Evolutionary conservation across 129 eudicot species (phyloP), one percentile per base, ranked within the genome.

Genomic region (Escallonia rubra): DNA sequence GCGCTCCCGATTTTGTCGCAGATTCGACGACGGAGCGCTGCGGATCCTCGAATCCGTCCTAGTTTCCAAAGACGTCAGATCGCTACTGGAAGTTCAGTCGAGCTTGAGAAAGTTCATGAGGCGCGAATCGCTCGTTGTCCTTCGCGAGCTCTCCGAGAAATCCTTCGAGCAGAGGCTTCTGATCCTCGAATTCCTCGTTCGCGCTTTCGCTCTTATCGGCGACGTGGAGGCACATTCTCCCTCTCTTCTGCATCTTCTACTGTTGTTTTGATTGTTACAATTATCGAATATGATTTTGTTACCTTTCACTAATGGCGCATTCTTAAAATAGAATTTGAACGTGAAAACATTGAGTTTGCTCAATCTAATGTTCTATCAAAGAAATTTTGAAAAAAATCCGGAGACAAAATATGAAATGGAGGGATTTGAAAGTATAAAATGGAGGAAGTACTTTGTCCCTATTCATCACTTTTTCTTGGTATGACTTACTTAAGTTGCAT

Each of bases 171-270:
- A 81, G 39, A 86, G 85, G 86, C 90, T 91, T 66, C 55, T 67
- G 49, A 60, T 90, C 41, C 60, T 83, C 9, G 97, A 88, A 3
- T 91, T 91, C 57, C 64, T 83, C 41, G 81, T 88, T 83, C 89
- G 80, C 23, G 85, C 86, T 59, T 88, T 83, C 13, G 89, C 94
- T 47, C 60, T 83, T 38, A 63, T 74, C 59, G 87, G 82, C 42
- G 98, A 91, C 55, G 73, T 76, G 34, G 91, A 88, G 98, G 96
- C 41, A 70, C 8, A 54, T 53, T 1, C 57, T 61, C 58, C 51
- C 42, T 57, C 62, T 61, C 43, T 4, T 10, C 3, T 34, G 10
- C 23, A 13, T 49, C 59, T 74, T 52, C 59, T 54, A 0, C 4
- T 50, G 55, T 50, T 50, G 12, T 5, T 8, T 0, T 50, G 8